phyloP scores from a whole-genome alignment of 2,329 filamentous ascomycete genomes.

The Verticillium dahliae region DNA sequence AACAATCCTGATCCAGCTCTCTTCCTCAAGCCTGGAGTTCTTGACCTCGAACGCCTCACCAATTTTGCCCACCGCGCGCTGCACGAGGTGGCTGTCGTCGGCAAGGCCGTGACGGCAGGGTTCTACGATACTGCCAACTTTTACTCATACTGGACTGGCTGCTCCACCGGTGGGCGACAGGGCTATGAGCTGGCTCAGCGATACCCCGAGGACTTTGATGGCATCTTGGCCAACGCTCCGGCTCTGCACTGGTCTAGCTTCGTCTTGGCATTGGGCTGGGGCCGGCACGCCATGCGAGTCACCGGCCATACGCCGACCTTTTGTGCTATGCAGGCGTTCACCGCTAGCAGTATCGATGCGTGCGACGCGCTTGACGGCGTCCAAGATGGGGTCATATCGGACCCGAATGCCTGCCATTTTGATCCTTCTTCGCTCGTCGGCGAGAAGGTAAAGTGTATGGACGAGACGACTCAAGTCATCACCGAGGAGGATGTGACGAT shows the following conservation, averaged over 20 bases:
- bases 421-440: slow-evolving; percentile 3
- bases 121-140: slow-evolving; percentile 37
- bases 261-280: slow-evolving; percentile 7
- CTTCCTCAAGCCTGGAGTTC: slow-evolving; percentile 18
- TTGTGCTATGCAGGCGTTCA: slow-evolving; percentile 25
- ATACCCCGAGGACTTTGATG: slow-evolving; percentile 52
- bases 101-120: slow-evolving; percentile 37
- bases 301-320: slow-evolving; percentile 1
- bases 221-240: slow-evolving; percentile 42
- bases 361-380: slow-evolving; percentile 43
- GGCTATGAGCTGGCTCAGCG: slow-evolving; percentile 46
- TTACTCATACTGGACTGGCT: slow-evolving; percentile 48
- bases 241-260: slow-evolving; percentile 28
- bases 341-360: slow-evolving; percentile 19
- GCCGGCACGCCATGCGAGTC: slow-evolving; percentile 1
- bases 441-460: slow-evolving; percentile 5
- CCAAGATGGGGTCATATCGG: slow-evolving; percentile 34
- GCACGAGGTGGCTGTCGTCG: slow-evolving; percentile 40
- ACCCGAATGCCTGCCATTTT: slow-evolving; percentile 7
- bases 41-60: slow-evolving; percentile 18
- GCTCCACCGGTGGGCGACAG: slow-evolving; percentile 53
- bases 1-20: slow-evolving; percentile 14
- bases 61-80: slow-evolving; percentile 26
- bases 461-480: slow-evolving; percentile 15
- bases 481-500: slow-evolving; percentile 18